phyloP scores from a whole-genome alignment of 2,329 filamentous ascomycete genomes.

The Stagonosporopsis rhizophila region DNA sequence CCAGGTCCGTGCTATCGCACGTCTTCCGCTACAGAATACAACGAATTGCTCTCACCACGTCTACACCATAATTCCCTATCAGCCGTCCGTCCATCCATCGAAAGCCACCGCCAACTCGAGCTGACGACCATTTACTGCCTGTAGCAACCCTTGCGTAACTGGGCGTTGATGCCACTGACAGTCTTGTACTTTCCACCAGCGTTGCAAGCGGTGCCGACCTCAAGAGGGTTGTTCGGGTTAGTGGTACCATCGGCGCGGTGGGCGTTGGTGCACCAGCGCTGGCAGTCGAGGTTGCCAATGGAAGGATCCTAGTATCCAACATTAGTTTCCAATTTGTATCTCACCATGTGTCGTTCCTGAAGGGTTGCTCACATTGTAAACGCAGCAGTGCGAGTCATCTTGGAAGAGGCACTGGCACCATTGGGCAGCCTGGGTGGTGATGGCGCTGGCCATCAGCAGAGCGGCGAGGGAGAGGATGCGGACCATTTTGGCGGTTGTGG shows the following conservation, averaged over 20 bases:
- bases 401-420: slow-evolving; percentile 19
- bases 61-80: slow-evolving; percentile 5
- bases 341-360: slow-evolving; percentile 2
- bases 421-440: slow-evolving; percentile 11
- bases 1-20: slow-evolving; percentile 4
- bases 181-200: slow-evolving; percentile 18
- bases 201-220: slow-evolving; percentile 13
- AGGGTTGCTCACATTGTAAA: slow-evolving; percentile 11
- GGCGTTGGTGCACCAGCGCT: slow-evolving; percentile 12
- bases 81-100: slow-evolving; percentile 2
- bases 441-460: slow-evolving; percentile 15
- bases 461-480: slow-evolving; percentile 11
- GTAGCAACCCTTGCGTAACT: slow-evolving; percentile 17
- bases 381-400: slow-evolving; percentile 17
- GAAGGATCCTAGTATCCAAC: slow-evolving; percentile 7
- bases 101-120: slow-evolving; percentile 4
- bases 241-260: slow-evolving; percentile 10
- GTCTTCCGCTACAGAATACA: slow-evolving; percentile 8
- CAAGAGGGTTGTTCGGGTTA: slow-evolving; percentile 12
- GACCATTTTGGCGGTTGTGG: slow-evolving; percentile 11
- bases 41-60: slow-evolving; percentile 9
- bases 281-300: slow-evolving; percentile 12
- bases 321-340: slow-evolving; percentile 9
- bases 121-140: slow-evolving; percentile 15
- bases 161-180: slow-evolving; percentile 14